These are phyloP conservation scores for Suillus bovinus DNA, from an alignment of 768 basidiomycete species.

Conservation along the genomic window DNA sequence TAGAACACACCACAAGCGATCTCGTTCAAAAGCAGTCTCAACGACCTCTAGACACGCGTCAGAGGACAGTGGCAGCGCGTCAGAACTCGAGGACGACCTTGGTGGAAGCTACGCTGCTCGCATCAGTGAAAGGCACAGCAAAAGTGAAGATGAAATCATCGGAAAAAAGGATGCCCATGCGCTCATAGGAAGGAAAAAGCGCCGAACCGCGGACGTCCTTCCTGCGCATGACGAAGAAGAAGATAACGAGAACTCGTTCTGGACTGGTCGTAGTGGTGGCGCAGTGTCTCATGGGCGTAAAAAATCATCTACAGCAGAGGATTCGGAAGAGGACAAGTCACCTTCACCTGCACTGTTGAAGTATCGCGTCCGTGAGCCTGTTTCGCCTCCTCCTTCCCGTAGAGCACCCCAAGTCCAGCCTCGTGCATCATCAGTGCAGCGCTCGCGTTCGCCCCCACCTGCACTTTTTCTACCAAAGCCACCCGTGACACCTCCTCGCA, in stretches of 20 bases:
- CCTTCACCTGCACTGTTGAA: constrained; percentile 40
- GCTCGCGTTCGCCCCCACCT: constrained; percentile 13
- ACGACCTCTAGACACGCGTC: constrained; percentile 48
- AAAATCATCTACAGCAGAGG: constrained; percentile 4
- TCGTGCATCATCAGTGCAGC: constrained; percentile 29
- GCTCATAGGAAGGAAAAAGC: constrained; percentile 37
- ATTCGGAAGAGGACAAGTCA: constrained; percentile 17
- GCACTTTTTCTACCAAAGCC: constrained; percentile 8
- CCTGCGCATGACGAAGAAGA: constrained; percentile 50
- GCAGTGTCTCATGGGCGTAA: constrained; percentile 27
- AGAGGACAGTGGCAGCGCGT: constrained; percentile 35
- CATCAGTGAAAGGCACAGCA: constrained; percentile 12
- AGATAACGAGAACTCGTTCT: constrained; percentile 45
- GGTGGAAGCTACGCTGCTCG: constrained; percentile 14
- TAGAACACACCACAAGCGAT: constrained; percentile 51
- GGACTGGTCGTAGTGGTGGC: constrained; percentile 23
- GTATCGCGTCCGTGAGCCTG: constrained; percentile 42
- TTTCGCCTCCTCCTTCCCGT: constrained; percentile 70
- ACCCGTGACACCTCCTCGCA: constrained; percentile 28
- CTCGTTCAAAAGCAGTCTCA: constrained; percentile 42
- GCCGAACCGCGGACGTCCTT: constrained; percentile 34
- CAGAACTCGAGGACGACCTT: constrained; percentile 29
- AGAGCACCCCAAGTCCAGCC: constrained; percentile 39
- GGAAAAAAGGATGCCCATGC: constrained; percentile 24
- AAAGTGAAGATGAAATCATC: constrained; percentile 17